Conservation (phyloP, 148 eudicot species). For the Rheum nobile region DNA sequence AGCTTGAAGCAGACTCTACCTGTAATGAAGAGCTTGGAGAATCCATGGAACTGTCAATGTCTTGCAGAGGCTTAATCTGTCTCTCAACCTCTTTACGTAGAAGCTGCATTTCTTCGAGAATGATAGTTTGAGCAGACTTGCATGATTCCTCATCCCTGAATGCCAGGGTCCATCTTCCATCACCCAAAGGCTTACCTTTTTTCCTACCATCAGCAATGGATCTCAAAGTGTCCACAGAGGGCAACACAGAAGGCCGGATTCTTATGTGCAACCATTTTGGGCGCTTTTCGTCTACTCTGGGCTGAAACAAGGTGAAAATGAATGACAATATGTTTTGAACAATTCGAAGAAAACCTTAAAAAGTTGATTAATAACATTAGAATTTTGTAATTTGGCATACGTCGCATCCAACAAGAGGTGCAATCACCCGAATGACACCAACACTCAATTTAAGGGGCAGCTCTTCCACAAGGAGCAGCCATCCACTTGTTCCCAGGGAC, state of each 20-base stretch:
- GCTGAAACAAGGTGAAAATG: constrained; percentile 33
- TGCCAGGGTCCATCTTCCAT: constrained; percentile 97
- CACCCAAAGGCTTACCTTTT: constrained; percentile 57
- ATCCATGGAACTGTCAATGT: constrained; percentile 26
- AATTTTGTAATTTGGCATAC: constrained; percentile 31
- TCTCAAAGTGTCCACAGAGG: constrained; percentile 30
- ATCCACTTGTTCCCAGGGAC: constrained; percentile 68
- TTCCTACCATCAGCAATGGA: constrained; percentile 26
- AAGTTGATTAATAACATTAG: background rate
- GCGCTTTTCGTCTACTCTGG: constrained; percentile 78
- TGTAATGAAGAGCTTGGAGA: constrained; percentile 16
- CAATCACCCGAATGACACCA: constrained; percentile 77
- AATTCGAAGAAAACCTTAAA: background rate
- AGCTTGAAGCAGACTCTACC: constrained; percentile 16
- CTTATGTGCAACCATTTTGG: constrained; percentile 85
- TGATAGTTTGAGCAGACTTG: constrained; percentile 59
- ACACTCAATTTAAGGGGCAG: constrained; percentile 35
- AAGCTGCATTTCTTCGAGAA: constrained; percentile 38
- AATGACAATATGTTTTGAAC: background rate
- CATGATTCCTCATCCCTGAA: constrained; percentile 73
- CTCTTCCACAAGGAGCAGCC: constrained; percentile 89
- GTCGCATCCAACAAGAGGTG: constrained; percentile 87
- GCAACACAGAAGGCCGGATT: constrained; percentile 76
- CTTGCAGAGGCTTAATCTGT: constrained; percentile 52
- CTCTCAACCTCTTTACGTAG: constrained; percentile 58